Evolutionary conservation across 768 basidiomycete species (phyloP).

Genomic region (Calocybe indica): DNA sequence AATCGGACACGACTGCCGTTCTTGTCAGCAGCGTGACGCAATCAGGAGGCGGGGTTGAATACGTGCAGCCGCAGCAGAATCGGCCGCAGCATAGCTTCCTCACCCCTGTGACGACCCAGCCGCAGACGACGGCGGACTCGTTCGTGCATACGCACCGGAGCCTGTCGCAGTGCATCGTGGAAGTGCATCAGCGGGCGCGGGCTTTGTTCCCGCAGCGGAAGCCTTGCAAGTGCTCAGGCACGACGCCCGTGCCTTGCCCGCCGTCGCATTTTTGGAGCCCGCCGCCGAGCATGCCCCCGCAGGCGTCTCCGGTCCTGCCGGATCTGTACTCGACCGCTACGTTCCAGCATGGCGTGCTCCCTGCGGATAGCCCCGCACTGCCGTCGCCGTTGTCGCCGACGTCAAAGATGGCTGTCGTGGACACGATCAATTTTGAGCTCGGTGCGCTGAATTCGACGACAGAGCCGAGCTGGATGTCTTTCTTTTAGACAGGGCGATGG

Average conservation of each 20-base stretch:
- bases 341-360: slow-evolving; percentile 21
- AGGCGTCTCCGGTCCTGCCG: slow-evolving; percentile 32
- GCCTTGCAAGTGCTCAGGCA: slow-evolving; percentile 34
- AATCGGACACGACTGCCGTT: slow-evolving; percentile 9
- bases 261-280: slow-evolving; percentile 43
- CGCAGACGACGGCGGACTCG: slow-evolving; percentile 23
- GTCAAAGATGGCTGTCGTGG: slow-evolving; percentile 36
- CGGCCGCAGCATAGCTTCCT: not conserved
- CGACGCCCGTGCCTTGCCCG: slow-evolving; percentile 23
- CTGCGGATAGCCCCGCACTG: slow-evolving; percentile 20
- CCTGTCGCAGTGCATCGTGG: slow-evolving; percentile 40
- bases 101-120: slow-evolving; percentile 13
- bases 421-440: slow-evolving; percentile 43
- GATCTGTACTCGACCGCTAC: slow-evolving; percentile 26
- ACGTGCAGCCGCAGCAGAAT: slow-evolving; percentile 11
- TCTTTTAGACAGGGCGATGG: slow-evolving; percentile 26
- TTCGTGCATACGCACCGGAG: slow-evolving; percentile 35
- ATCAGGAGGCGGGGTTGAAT: slow-evolving; percentile 8
- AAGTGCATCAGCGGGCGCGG: slow-evolving; percentile 39
- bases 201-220: slow-evolving; percentile 37
- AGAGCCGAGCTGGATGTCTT: slow-evolving; percentile 43
- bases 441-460: slow-evolving; percentile 36
- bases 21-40: not conserved
- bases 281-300: slow-evolving; percentile 24
- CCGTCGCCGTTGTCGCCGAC: slow-evolving; percentile 10